phyloP scores from a whole-genome alignment of 371 early-diverging fungal species.

The Saksenaea vasiformis region DNA sequence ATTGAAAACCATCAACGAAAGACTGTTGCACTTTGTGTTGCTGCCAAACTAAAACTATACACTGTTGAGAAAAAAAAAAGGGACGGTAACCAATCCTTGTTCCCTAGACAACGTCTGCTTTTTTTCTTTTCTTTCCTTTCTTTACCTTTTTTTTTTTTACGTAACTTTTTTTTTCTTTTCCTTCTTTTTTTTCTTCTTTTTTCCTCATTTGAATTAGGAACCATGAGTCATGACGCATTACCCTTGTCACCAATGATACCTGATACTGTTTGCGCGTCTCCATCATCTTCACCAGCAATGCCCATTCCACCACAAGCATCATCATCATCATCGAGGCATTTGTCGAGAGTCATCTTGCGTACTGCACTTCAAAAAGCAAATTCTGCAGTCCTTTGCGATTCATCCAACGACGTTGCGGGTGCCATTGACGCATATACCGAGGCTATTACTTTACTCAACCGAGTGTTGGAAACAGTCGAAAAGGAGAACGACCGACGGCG shows the following conservation, averaged over 20 bases:
- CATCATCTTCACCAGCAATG: conserved; percentile 16
- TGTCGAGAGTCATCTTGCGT: conserved; percentile 42
- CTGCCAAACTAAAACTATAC: background rate
- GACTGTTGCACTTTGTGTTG: conserved; percentile 1
- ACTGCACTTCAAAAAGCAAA: conserved; percentile 52
- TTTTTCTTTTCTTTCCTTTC: background rate
- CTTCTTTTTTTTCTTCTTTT: background rate
- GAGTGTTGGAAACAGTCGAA: conserved; percentile 39
- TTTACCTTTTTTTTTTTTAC: background rate
- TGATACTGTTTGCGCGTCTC: background rate
- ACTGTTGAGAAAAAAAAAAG: too few relatives aligned
- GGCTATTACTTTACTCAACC: conserved; percentile 41
- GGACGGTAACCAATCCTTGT: too few relatives aligned
- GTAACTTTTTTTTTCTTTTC: background rate
- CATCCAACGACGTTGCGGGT: conserved; percentile 42
- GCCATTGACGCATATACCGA: conserved; percentile 51
- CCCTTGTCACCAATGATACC: background rate
- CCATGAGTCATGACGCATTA: conserved; percentile 1
- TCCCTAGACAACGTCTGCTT: background rate
- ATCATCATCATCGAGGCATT: conserved; percentile 25
- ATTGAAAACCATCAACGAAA: background rate
- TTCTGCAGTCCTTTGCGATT: conserved; percentile 48
- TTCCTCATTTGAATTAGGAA: background rate
- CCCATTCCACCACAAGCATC: conserved; percentile 16
- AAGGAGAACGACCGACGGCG: conserved; percentile 41